These are phyloP conservation scores for Monosporozyma aquatica DNA, from an alignment of 805 yeast species.

Conservation along the genomic window DNA sequence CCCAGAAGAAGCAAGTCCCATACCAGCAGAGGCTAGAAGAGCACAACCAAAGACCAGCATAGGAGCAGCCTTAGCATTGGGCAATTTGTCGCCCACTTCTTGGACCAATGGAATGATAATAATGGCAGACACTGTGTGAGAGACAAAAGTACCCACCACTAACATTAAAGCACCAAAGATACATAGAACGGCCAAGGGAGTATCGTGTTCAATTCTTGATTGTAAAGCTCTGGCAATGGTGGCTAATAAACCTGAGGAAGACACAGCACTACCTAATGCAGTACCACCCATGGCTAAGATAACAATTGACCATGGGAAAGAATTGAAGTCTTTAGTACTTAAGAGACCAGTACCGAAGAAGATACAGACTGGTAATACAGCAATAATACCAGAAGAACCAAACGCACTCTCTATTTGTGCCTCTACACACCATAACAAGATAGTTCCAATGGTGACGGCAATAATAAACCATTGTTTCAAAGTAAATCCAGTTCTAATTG, in stretches of 20 bases:
- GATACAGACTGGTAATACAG: conserved; percentile 73
- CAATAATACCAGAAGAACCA: conserved; percentile 91
- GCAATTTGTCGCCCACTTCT: conserved; percentile 67
- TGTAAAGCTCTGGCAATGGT: conserved; percentile 71
- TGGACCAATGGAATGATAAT: conserved; percentile 84
- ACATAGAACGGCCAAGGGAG: conserved; percentile 58
- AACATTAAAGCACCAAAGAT: conserved; percentile 78
- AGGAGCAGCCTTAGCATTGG: conserved; percentile 61
- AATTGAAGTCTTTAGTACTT: conserved; percentile 79
- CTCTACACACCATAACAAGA: conserved; percentile 82
- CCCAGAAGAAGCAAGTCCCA: conserved; percentile 96
- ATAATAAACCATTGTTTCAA: conserved; percentile 66
- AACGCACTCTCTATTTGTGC: conserved; percentile 58
- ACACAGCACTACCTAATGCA: conserved; percentile 87
- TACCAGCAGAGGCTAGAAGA: conserved; percentile 80
- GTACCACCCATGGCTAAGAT: conserved; percentile 96
- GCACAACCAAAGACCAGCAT: conserved; percentile 39
- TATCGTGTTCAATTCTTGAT: conserved; percentile 50
- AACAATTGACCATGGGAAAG: conserved; percentile 94
- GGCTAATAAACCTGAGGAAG: conserved; percentile 77
- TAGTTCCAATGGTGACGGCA: conserved; percentile 59
- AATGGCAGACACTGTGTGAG: conserved; percentile 94
- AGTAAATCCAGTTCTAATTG: conserved; percentile 58
- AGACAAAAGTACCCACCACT: conserved; percentile 87
- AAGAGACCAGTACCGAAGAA: conserved; percentile 86